Conservation (phyloP, 2,329 filamentous ascomycete genomes). For the Diaporthe capsici region DNA sequence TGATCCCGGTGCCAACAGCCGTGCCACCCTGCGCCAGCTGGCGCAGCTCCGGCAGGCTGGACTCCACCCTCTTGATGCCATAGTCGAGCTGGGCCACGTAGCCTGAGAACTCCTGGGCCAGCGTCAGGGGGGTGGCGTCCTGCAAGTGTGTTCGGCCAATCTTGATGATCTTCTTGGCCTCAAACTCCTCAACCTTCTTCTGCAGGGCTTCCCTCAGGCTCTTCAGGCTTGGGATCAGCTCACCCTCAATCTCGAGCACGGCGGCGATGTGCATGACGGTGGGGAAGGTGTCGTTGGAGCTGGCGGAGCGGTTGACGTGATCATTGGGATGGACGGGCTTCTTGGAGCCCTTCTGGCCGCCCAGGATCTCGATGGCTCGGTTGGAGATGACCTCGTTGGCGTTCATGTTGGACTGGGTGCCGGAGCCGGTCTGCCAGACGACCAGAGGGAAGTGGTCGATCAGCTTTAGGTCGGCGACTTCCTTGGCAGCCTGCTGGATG, state of each 20-base stretch:
- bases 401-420: slow-evolving; percentile 99
- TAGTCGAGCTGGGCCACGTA: slow-evolving; percentile 96
- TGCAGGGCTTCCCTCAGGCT: slow-evolving; percentile 88
- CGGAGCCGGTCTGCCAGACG: slow-evolving; percentile 99
- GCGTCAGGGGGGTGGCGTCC: slow-evolving; percentile 94
- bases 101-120: slow-evolving; percentile 97
- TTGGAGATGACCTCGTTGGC: slow-evolving; percentile 99
- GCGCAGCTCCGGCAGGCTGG: slow-evolving; percentile 57
- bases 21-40: slow-evolving; percentile 62
- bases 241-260: slow-evolving; percentile 90
- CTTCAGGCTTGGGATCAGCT: slow-evolving; percentile 85
- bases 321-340: slow-evolving; percentile 99
- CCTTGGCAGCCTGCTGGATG: slow-evolving; percentile 93
- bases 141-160: slow-evolving; percentile 98
- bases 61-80: slow-evolving; percentile 84
- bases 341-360: slow-evolving; percentile 94
- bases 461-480: slow-evolving; percentile 94
- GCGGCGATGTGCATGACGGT: slow-evolving; percentile 99
- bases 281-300: slow-evolving; percentile 99
- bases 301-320: slow-evolving; percentile 99
- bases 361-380: slow-evolving; percentile 97
- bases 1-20: slow-evolving; percentile 96
- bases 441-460: slow-evolving; percentile 98
- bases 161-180: slow-evolving; percentile 93
- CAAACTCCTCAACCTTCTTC: slow-evolving; percentile 89